phyloP scores from a whole-genome alignment of 1,284 basidiomycete species.

The Afroboletus lepidellus region DNA sequence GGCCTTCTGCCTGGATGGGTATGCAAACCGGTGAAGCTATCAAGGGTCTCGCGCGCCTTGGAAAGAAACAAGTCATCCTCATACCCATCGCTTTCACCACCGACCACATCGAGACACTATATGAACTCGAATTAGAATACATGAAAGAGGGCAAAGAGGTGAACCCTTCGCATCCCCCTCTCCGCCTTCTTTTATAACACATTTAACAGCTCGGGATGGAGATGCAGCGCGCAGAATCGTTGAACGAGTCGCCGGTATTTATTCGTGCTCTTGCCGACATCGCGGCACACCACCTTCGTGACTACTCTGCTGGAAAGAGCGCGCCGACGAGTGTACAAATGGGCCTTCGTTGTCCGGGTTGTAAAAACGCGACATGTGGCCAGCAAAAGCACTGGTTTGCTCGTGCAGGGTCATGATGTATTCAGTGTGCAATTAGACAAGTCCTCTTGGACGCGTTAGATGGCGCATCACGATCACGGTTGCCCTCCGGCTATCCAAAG shows the following conservation, averaged over 20 bases:
- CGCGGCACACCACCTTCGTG: conserved; percentile 76
- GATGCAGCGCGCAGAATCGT: conserved; percentile 88
- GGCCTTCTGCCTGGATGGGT: conserved; percentile 97
- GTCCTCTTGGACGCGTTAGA: not conserved
- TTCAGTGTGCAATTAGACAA: conserved; percentile 2
- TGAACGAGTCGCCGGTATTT: conserved; percentile 98
- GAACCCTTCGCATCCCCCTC: conserved; percentile 23
- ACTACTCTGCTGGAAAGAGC: conserved; percentile 50
- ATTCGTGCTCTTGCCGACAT: conserved; percentile 96
- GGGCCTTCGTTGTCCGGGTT: conserved; percentile 88
- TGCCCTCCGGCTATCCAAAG: too few relatives aligned
- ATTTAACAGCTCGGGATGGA: conserved; percentile 80
- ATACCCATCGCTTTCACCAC: conserved; percentile 98
- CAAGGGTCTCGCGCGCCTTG: conserved; percentile 88
- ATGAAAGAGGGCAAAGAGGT: conserved; percentile 89
- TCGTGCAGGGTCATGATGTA: conserved; percentile 42
- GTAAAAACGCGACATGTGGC: conserved; percentile 84
- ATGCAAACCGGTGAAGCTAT: conserved; percentile 93
- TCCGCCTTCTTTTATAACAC: too few relatives aligned
- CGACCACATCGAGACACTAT: conserved; percentile 99
- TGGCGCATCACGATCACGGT: too few relatives aligned
- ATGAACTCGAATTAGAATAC: conserved; percentile 95
- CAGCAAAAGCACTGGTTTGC: conserved; percentile 90
- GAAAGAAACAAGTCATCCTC: conserved; percentile 84
- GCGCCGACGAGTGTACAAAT: conserved; percentile 80